phyloP scores from a whole-genome alignment of 2,329 filamentous ascomycete genomes.

The Beauveria brongniartii region DNA sequence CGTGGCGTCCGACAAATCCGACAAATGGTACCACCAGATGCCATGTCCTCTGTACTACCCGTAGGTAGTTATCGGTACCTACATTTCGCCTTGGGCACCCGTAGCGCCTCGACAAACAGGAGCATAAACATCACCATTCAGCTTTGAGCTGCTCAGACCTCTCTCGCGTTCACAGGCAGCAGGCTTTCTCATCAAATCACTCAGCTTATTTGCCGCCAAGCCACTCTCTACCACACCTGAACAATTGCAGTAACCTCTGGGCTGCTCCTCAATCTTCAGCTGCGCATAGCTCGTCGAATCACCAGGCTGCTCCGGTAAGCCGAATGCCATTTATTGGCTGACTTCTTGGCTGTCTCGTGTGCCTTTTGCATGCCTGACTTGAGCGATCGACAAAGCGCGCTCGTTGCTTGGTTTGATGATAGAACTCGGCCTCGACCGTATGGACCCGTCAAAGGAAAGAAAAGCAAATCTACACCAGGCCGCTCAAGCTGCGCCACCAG shows the following conservation, averaged over 20 bases:
- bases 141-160: neutral
- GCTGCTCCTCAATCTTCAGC: neutral
- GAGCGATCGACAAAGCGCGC: neutral
- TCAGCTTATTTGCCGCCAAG: slow-evolving; percentile 8
- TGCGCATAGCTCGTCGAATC: neutral
- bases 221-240: neutral
- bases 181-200: neutral
- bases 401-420: neutral
- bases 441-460: neutral
- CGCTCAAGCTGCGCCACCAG: slow-evolving; percentile 1
- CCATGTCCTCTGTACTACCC: neutral
- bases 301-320: neutral
- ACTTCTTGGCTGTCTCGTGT: neutral
- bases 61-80: neutral
- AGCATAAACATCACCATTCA: neutral
- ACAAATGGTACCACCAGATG: neutral
- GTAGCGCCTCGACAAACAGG: neutral
- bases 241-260: neutral
- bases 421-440: neutral
- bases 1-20: neutral
- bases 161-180: neutral
- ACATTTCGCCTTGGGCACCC: neutral
- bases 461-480: slow-evolving; percentile 2
- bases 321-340: neutral
- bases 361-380: neutral